phyloP scores from a whole-genome alignment of 164 flowering plant genomes.

The Piper betle region DNA sequence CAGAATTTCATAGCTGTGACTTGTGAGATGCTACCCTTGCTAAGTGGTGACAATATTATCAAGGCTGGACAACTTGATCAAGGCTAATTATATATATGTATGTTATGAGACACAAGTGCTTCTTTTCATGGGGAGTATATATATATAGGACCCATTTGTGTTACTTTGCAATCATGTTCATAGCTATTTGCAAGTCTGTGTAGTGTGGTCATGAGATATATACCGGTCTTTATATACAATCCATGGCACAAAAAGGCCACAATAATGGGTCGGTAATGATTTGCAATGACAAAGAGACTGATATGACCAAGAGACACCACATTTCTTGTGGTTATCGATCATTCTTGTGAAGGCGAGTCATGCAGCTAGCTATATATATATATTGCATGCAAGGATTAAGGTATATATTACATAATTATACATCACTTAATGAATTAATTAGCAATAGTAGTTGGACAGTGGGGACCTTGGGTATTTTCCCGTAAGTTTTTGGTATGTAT shows the following conservation, averaged over 20 bases:
- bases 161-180: slow-evolving; percentile 1
- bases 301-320: background rate
- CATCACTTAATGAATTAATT: background rate
- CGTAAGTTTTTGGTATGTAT: background rate
- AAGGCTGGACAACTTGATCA: too few relatives aligned
- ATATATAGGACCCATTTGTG: background rate
- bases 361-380: background rate
- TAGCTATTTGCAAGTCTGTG: slow-evolving; percentile 1
- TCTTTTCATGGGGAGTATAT: background rate
- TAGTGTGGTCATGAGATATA: background rate
- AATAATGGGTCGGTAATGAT: slow-evolving; percentile 1
- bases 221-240: background rate
- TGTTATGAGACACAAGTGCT: background rate
- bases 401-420: slow-evolving; percentile 5
- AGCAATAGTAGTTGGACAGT: background rate
- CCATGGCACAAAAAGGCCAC: slow-evolving; percentile 1
- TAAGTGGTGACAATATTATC: background rate
- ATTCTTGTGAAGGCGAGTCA: background rate
- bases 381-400: background rate
- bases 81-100: background rate
- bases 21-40: background rate
- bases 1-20: background rate
- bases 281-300: background rate
- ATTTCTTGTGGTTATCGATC: background rate
- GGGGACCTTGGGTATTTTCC: background rate